Conservation (phyloP, 805 yeast genomes). For the Nakazawaea siamensis region DNA sequence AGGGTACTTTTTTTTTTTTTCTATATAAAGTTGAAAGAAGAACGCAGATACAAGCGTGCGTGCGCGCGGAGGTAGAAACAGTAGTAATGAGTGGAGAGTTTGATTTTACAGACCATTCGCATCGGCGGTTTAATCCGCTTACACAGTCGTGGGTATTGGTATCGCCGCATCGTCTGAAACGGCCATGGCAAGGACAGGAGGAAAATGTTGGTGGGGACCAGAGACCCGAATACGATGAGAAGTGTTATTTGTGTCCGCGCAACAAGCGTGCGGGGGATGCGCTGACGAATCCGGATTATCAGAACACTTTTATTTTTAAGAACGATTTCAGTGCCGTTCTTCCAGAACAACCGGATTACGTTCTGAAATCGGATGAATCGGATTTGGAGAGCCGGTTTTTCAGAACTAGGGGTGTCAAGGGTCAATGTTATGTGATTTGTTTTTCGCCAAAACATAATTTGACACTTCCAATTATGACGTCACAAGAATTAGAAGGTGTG, state of each 20-base stretch:
- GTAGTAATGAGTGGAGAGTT: too few relatives aligned
- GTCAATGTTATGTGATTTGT: conserved; percentile 65
- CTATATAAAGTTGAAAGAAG: background rate
- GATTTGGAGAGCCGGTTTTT: conserved; percentile 35
- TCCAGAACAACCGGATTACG: conserved; percentile 42
- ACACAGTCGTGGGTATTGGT: conserved; percentile 63
- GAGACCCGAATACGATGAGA: conserved; percentile 50
- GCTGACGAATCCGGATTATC: conserved; percentile 47
- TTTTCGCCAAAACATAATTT: conserved; percentile 63
- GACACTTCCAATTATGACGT: conserved; percentile 55
- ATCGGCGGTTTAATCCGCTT: conserved; percentile 63
- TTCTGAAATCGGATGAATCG: conserved; percentile 10
- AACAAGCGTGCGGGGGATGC: conserved; percentile 54
- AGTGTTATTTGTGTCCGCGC: conserved; percentile 69
- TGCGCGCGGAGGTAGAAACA: too few relatives aligned
- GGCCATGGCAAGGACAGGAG: conserved; percentile 78
- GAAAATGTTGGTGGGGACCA: conserved; percentile 36
- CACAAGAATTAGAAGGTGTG: conserved; percentile 35
- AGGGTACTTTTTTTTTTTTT: too few relatives aligned
- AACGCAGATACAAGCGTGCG: too few relatives aligned
- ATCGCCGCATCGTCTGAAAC: conserved; percentile 68
- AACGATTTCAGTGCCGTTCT: conserved; percentile 70
- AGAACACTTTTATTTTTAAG: conserved; percentile 48
- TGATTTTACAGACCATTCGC: conserved; percentile 45
- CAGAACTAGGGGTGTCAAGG: conserved; percentile 50